Conservation (phyloP, 2,329 filamentous ascomycete species). For the Teratosphaeria nubilosa region DNA sequence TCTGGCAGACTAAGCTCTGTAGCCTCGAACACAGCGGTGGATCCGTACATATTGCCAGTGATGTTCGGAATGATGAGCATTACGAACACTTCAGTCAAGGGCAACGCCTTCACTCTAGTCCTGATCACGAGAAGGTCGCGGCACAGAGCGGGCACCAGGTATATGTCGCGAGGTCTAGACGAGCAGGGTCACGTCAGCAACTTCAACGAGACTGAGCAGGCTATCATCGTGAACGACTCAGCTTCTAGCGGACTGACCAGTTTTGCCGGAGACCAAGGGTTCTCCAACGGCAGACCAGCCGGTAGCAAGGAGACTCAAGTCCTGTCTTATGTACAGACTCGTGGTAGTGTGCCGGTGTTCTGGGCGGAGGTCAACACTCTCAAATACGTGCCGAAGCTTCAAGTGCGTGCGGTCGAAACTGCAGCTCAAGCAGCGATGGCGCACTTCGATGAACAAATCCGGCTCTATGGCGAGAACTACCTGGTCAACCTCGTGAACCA, state of each 20-base stretch:
- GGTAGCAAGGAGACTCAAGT: slow-evolving; percentile 71
- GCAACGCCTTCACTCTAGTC: slow-evolving; percentile 70
- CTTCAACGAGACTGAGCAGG: slow-evolving; percentile 96
- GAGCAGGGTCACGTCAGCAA: slow-evolving; percentile 94
- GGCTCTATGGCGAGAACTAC: slow-evolving; percentile 90
- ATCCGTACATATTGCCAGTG: slow-evolving; percentile 88
- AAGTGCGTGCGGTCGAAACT: slow-evolving; percentile 74
- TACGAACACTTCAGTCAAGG: slow-evolving; percentile 74
- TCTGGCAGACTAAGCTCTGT: slow-evolving; percentile 53
- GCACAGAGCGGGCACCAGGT: slow-evolving; percentile 80
- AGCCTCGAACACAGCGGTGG: slow-evolving; percentile 58
- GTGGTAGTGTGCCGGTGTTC: slow-evolving; percentile 89
- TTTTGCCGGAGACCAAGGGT: slow-evolving; percentile 65
- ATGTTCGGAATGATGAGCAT: slow-evolving; percentile 97
- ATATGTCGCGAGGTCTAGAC: slow-evolving; percentile 89
- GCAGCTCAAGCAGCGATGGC: slow-evolving; percentile 68
- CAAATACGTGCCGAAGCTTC: slow-evolving; percentile 80
- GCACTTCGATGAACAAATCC: slow-evolving; percentile 91
- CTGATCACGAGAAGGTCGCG: slow-evolving; percentile 84
- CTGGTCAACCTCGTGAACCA: slow-evolving; percentile 96
- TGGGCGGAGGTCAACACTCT: slow-evolving; percentile 95
- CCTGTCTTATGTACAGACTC: slow-evolving; percentile 88
- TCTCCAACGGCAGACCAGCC: slow-evolving; percentile 61
- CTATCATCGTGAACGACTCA: slow-evolving; percentile 78
- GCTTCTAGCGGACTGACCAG: slow-evolving; percentile 62